These are phyloP conservation scores for Cryptococcus floricola DNA, from an alignment of 1,284 basidiomycete genomes.

Conservation along the genomic window DNA sequence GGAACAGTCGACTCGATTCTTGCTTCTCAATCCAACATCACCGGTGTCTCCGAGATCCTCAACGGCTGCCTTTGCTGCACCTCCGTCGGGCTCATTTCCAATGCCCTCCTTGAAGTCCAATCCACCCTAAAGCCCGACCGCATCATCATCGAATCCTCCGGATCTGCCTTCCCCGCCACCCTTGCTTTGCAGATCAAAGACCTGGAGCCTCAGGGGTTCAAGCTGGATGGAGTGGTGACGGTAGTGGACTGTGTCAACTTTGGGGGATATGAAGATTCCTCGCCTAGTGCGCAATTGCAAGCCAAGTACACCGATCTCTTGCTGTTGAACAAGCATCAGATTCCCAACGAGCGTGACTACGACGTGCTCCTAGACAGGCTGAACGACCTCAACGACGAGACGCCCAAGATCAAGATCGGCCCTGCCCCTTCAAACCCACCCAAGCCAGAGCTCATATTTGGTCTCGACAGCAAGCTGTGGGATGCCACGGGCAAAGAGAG, in stretches of 20 bases:
- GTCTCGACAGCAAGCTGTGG: constrained; percentile 74
- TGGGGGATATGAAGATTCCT: constrained; percentile 80
- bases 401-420: constrained; percentile 70
- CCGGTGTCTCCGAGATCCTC: constrained; percentile 82
- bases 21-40: constrained; percentile 71
- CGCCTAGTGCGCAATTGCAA: constrained; percentile 79
- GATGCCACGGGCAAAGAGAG: constrained; percentile 42
- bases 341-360: constrained; percentile 64
- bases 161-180: constrained; percentile 70
- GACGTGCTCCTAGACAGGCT: constrained; percentile 80
- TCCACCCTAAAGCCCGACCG: constrained; percentile 78
- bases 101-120: constrained; percentile 78
- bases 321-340: constrained; percentile 85
- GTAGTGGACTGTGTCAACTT: constrained; percentile 86
- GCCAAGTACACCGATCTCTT: constrained; percentile 89
- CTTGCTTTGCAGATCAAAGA: constrained; percentile 87
- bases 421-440: constrained; percentile 38
- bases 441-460: constrained; percentile 71
- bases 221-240: constrained; percentile 81
- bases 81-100: constrained; percentile 86
- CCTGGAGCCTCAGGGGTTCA: constrained; percentile 70
- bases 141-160: constrained; percentile 86
- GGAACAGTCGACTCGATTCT: constrained; percentile 75
- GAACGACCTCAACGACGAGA: constrained; percentile 80
- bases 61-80: constrained; percentile 94